phyloP scores from a whole-genome alignment of 2,329 filamentous ascomycete genomes.

The Drechslerella stenobrocha region DNA sequence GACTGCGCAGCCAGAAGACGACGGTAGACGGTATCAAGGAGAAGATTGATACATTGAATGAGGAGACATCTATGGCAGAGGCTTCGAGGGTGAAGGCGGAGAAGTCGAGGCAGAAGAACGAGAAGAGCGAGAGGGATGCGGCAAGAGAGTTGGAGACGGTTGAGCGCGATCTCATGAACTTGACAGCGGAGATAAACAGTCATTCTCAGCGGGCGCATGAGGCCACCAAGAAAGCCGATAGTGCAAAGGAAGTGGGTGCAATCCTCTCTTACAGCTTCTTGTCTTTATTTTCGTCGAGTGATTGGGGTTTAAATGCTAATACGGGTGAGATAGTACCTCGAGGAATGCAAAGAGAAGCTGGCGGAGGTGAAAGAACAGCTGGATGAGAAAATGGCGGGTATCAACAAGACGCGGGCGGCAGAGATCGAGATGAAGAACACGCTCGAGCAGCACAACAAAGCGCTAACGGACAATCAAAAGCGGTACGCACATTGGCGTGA shows the following conservation, averaged over 20 bases:
- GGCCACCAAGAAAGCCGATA: slow-evolving; percentile 72
- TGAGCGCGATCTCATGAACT: slow-evolving; percentile 71
- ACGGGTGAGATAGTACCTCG: slow-evolving; percentile 62
- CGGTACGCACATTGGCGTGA: slow-evolving; percentile 83
- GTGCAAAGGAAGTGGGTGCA: slow-evolving; percentile 69
- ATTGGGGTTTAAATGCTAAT: slow-evolving; percentile 50
- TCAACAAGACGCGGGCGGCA: slow-evolving; percentile 83
- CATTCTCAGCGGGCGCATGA: slow-evolving; percentile 76
- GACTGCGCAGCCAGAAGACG: slow-evolving; percentile 82
- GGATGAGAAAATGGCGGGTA: slow-evolving; percentile 79
- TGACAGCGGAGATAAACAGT: slow-evolving; percentile 76
- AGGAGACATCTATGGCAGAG: slow-evolving; percentile 82
- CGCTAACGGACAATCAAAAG: slow-evolving; percentile 81
- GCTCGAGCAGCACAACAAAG: slow-evolving; percentile 93
- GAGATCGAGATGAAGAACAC: slow-evolving; percentile 99
- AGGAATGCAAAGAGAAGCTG: slow-evolving; percentile 78
- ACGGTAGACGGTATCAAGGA: slow-evolving; percentile 88
- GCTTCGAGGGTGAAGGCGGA: slow-evolving; percentile 89
- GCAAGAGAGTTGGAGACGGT: slow-evolving; percentile 76
- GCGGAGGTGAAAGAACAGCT: slow-evolving; percentile 78
- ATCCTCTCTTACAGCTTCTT: neutral
- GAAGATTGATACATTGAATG: slow-evolving; percentile 76
- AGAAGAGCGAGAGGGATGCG: slow-evolving; percentile 78
- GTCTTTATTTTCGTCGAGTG: neutral
- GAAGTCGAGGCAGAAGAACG: slow-evolving; percentile 84